Conservation (phyloP, 2,329 filamentous ascomycete species). For the Madurella mycetomatis region DNA sequence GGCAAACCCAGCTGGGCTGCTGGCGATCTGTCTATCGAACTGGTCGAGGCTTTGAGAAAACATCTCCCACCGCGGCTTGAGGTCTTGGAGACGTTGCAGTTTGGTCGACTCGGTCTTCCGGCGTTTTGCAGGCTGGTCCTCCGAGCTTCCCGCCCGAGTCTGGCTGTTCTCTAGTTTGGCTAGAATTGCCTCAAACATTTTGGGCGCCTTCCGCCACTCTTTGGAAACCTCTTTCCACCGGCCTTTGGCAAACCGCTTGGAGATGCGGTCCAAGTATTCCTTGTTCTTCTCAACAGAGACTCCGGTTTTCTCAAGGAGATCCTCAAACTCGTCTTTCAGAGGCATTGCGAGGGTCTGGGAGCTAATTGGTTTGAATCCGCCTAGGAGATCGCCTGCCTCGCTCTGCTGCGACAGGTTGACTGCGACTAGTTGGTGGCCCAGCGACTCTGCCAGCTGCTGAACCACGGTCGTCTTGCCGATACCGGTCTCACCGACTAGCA, state of each 20-base stretch:
- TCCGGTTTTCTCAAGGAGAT: constrained; percentile 76
- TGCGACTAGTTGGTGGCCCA: constrained; percentile 82
- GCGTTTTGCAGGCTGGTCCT: constrained; percentile 63
- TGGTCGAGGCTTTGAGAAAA: constrained; percentile 72
- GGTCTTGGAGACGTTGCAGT: constrained; percentile 55
- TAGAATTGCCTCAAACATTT: constrained; percentile 74
- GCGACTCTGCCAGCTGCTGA: constrained; percentile 79
- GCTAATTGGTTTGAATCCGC: constrained; percentile 95
- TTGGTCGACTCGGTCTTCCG: constrained; percentile 60
- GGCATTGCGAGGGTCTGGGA: constrained; percentile 82
- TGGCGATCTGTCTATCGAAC: constrained; percentile 74
- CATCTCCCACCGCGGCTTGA: constrained; percentile 68
- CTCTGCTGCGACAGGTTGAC: constrained; percentile 98
- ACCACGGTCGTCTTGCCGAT: constrained; percentile 97
- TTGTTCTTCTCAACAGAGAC: constrained; percentile 87
- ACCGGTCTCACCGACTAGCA: constrained; percentile 97
- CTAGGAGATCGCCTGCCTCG: constrained; percentile 90
- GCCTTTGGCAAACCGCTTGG: constrained; percentile 72
- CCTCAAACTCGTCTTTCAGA: constrained; percentile 88
- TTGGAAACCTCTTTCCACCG: constrained; percentile 86
- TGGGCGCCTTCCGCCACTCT: constrained; percentile 83
- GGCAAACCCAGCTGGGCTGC: constrained; percentile 71
- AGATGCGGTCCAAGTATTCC: constrained; percentile 75
- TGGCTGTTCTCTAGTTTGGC: constrained; percentile 48
- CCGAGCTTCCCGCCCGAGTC: constrained; percentile 35